Percentiles rank a stretch among this genome's conserved stretches.
Conservation (phyloP, 78 protist species). For the Pigoraptor vietnamica region DNA sequence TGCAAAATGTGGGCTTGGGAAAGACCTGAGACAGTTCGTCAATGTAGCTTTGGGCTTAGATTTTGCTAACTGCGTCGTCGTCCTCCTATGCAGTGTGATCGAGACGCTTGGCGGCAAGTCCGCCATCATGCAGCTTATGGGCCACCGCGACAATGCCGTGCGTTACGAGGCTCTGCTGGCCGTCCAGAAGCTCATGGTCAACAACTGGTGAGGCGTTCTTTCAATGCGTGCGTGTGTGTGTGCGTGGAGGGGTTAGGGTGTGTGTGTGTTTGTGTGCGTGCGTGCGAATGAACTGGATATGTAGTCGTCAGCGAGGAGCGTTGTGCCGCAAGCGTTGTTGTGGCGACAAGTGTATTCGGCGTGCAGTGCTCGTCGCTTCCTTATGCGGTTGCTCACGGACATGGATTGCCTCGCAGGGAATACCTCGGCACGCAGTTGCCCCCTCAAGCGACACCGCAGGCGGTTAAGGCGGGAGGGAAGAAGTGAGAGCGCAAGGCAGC, state of each 20-base stretch:
- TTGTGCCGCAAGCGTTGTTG: no score
- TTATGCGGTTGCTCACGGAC: neutral
- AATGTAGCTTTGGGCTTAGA: no score
- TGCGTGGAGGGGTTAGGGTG: neutral
- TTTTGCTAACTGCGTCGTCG: neutral
- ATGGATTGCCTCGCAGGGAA: neutral
- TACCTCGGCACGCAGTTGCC: neutral
- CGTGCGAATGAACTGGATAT: neutral
- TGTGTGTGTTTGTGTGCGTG: neutral
- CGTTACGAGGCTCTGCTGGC: slow-evolving; percentile 78
- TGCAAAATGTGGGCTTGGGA: neutral
- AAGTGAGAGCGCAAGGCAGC: no score
- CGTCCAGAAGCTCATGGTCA: slow-evolving; percentile 83
- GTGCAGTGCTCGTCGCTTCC: no score
- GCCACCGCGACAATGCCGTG: slow-evolving; percentile 63
- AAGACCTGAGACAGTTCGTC: neutral
- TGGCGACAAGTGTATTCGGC: neutral
- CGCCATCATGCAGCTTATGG: slow-evolving; percentile 66
- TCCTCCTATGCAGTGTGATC: slow-evolving; percentile 11
- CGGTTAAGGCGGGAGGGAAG: neutral
- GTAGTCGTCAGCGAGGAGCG: no score
- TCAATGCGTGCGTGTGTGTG: neutral
- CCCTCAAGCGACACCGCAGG: neutral
- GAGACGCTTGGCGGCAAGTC: slow-evolving; percentile 47
- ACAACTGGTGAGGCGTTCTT: slow-evolving; percentile 40